Evolutionary conservation across 306 rosid species (phyloP), one percentile per base, ranked within the genome.

Genomic region (Geum urbanum): DNA sequence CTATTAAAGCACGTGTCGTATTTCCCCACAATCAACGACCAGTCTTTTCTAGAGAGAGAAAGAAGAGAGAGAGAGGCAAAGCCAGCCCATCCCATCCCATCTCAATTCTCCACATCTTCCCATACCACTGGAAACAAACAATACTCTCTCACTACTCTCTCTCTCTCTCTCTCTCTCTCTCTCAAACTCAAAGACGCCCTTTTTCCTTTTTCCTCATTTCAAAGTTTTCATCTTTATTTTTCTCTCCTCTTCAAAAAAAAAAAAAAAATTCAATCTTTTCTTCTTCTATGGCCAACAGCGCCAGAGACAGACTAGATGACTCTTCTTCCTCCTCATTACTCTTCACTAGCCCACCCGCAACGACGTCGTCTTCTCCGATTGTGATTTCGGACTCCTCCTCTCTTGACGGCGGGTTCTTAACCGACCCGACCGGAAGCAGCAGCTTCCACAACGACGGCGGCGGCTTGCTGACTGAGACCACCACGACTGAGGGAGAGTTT

Each of bases 311-410:
- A 11, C 7, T 20, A 15, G 40, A 56, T 8, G 19, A 9, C 24
- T 52, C 57, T 9, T 52, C 22, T 3, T 55, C 40, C 6, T 16
- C 6, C 8, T 3, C 62, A 56, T 24, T 55, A 53, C 22, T 20
- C 61, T 32, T 32, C 37, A 32, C 37, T 32, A 32, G 16, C 39
- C 4, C 16, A 35, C 57, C 57, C 61, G 2, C 32, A 6, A 86
- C 96, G 4, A 84, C 88, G 0, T 89, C 96, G 27, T 89, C 96
- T 9, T 87, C 97, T 0, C 97, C 97, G n/a, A 74, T 86, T 72
- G 77, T 90, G 0, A 90, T 84, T 52, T 92, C 96, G 0, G 98
- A 87, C 82, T 86, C 85, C 16, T 85, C 83, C 10, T 3, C 4
- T 32, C 37, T 32, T 32, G 37, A 32, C 2, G 96, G 87, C 52